A percentile compares a stretch with the other conserved stretches of the same genome.
Conservation (phyloP, 352 stramenopile species). For the Globisporangium megalacanthum region DNA sequence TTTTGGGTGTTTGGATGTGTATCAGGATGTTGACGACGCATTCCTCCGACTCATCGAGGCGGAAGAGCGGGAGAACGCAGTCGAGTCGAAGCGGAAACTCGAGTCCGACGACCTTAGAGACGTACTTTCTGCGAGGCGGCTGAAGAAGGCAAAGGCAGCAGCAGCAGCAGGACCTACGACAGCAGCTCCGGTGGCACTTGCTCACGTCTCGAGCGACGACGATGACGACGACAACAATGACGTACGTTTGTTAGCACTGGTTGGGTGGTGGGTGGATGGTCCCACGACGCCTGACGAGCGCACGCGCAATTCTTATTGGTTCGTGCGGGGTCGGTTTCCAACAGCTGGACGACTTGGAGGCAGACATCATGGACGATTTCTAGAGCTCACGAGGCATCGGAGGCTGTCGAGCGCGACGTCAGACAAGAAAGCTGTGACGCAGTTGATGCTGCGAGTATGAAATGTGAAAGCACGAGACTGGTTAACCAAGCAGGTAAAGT, state of each 20-base stretch:
- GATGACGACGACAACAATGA: constrained; percentile 32
- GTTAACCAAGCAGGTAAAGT: too few species aligned
- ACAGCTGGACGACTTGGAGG: constrained; percentile 73
- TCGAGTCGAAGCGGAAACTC: constrained; percentile 54
- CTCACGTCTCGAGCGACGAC: constrained; percentile 12
- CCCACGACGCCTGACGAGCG: too few species aligned
- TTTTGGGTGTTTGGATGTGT: constrained; percentile 1
- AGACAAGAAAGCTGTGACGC: too few species aligned
- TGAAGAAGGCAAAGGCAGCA: constrained; percentile 19
- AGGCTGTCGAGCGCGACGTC: too few species aligned
- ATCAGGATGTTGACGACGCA: constrained; percentile 67
- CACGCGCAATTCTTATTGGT: too few species aligned
- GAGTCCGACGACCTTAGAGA: constrained; percentile 48
- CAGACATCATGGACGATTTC: constrained; percentile 63
- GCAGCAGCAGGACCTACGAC: not conserved
- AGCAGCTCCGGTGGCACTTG: not conserved
- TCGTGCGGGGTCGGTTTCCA: too few species aligned
- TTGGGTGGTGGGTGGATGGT: too few species aligned
- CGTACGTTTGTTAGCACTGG: constrained; percentile 19
- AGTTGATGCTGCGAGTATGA: too few species aligned
- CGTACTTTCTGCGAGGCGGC: constrained; percentile 44
- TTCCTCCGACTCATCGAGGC: constrained; percentile 73
- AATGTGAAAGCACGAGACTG: too few species aligned
- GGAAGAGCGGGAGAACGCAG: constrained; percentile 59
- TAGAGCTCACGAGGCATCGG: too few species aligned